Evolutionary conservation across 73 alveolate species (phyloP).

Genomic region (Diophrys sp.): DNA sequence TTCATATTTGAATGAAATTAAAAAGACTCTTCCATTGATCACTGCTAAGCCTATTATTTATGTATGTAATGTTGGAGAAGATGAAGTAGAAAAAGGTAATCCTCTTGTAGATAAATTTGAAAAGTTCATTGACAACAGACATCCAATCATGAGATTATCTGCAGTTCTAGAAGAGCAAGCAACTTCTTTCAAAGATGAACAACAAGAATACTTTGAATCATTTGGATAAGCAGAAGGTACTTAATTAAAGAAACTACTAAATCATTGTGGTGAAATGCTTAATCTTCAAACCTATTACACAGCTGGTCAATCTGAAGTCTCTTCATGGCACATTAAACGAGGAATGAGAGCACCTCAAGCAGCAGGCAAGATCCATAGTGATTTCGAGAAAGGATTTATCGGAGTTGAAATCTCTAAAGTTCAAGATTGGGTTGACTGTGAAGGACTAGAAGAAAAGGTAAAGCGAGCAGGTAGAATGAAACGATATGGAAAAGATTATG

Average conservation of each 20-base stretch:
- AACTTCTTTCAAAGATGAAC: constrained; percentile 20
- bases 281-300: constrained; percentile 53
- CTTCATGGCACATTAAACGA: constrained; percentile 49
- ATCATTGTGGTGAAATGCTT: constrained; percentile 28
- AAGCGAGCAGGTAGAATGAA: constrained; percentile 17
- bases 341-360: constrained; percentile 64
- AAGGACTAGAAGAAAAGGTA: constrained; percentile 43
- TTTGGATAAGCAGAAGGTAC: constrained; percentile 30
- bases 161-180: constrained; percentile 54
- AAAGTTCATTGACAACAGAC: constrained; percentile 30
- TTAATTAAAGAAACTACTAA: constrained; percentile 21
- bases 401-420: constrained; percentile 59
- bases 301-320: constrained; percentile 56
- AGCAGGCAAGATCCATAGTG: constrained; percentile 63
- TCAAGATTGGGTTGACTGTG: constrained; percentile 39
- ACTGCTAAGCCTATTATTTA: constrained; percentile 53
- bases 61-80: constrained; percentile 55
- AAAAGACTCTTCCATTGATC: constrained; percentile 21
- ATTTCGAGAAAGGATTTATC: constrained; percentile 46
- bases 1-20: too few species aligned
- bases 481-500: constrained; percentile 52
- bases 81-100: constrained; percentile 38
- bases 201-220: constrained; percentile 41
- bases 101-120: constrained; percentile 30
- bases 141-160: constrained; percentile 23